phyloP scores from a whole-genome alignment of 2,329 filamentous ascomycete species.

The Calonectria naviculata region DNA sequence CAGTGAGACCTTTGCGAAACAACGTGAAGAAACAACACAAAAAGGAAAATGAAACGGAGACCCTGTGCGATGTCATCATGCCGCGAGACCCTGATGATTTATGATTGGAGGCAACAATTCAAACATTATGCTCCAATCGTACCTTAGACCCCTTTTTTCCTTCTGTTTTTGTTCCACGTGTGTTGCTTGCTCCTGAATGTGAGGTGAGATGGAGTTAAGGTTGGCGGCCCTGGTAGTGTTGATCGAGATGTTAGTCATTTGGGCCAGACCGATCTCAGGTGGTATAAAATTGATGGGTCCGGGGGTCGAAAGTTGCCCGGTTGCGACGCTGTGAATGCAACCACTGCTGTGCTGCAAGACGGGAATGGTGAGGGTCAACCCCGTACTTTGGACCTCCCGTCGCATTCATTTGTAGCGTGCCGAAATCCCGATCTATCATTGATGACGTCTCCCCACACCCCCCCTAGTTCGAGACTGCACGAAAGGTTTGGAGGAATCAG shows the following conservation, averaged over 20 bases:
- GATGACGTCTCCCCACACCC: not conserved
- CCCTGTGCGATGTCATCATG: not conserved
- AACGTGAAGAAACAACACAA: not conserved
- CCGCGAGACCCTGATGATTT: not conserved
- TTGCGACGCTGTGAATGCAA: not conserved
- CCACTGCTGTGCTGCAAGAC: not conserved
- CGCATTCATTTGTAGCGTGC: not conserved
- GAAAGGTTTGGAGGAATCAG: not conserved
- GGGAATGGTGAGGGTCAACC: conserved; percentile 1
- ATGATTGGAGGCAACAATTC: not conserved
- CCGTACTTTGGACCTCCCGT: not conserved
- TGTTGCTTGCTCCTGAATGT: not conserved
- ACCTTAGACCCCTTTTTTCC: not conserved
- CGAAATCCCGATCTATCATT: conserved; percentile 1
- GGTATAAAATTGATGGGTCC: not conserved
- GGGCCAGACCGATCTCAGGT: not conserved
- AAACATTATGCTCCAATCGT: not conserved
- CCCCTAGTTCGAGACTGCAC: not conserved
- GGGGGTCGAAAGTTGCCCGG: not conserved
- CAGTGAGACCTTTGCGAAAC: not conserved
- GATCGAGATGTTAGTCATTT: not conserved
- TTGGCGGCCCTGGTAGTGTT: not conserved
- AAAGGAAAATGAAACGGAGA: not conserved
- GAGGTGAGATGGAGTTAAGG: not conserved
- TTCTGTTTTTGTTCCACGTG: too few species aligned